Evolutionary conservation across 495 filamentous ascomycete species (phyloP).

Genomic region (Podospora tetraspora): DNA sequence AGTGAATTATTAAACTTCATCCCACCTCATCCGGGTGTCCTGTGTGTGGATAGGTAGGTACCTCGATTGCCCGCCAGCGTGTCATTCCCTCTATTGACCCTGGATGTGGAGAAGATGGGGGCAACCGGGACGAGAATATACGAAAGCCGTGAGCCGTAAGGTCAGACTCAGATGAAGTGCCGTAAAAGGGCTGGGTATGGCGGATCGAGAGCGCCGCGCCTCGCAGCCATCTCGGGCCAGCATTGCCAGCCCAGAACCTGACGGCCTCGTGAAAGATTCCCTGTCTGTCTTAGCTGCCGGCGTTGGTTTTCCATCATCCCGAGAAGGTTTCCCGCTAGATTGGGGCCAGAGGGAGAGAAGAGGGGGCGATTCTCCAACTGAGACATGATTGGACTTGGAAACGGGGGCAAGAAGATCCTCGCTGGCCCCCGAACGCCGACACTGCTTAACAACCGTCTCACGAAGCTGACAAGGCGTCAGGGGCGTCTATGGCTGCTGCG

Average conservation of each 20-base stretch:
- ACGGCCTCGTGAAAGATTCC: background rate
- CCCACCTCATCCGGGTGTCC: conserved; percentile 2
- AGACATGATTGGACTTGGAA: conserved; percentile 7
- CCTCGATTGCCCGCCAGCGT: background rate
- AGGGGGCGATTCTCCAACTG: background rate
- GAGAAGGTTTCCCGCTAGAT: background rate
- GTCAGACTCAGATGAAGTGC: background rate
- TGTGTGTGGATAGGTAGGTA: conserved; percentile 4
- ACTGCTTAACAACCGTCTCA: conserved; percentile 1
- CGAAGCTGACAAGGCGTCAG: conserved; percentile 12
- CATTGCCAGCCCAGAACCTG: background rate
- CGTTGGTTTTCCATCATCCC: background rate
- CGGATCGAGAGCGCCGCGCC: conserved; percentile 8
- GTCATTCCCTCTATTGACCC: conserved; percentile 1
- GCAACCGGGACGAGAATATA: background rate
- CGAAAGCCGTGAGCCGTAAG: background rate
- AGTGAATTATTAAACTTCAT: background rate
- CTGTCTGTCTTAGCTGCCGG: background rate
- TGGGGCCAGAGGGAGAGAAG: conserved; percentile 1
- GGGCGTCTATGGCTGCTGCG: conserved; percentile 4
- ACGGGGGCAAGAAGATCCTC: conserved; percentile 4
- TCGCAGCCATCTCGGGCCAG: background rate
- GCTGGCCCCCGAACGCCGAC: conserved; percentile 2
- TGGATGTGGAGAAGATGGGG: conserved; percentile 11
- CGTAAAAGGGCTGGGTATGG: background rate